A percentile compares a stretch with the other conserved stretches of the same genome.
phyloP scores from a whole-genome alignment of 495 filamentous ascomycete genomes.

The Coniosporium apollinis region DNA sequence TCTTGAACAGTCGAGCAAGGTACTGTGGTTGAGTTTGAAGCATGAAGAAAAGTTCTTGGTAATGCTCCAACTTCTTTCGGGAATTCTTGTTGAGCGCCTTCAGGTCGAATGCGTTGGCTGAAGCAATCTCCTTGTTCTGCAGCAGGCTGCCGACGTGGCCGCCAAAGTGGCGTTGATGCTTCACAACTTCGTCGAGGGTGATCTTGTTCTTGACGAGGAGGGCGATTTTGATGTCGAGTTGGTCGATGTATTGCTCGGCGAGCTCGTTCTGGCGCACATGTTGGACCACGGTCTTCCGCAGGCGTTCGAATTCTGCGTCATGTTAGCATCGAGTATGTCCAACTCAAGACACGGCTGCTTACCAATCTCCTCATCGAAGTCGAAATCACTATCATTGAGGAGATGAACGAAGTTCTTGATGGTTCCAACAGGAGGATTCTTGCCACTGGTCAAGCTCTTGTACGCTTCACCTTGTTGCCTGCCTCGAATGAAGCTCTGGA shows the following conservation, averaged over 20 bases:
- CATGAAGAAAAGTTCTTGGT: slow-evolving; percentile 95
- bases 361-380: slow-evolving; percentile 90
- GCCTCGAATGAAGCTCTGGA: slow-evolving; percentile 87
- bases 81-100: slow-evolving; percentile 96
- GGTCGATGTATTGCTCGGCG: slow-evolving; percentile 93
- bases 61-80: slow-evolving; percentile 82
- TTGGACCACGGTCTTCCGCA: slow-evolving; percentile 88
- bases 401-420: slow-evolving; percentile 97
- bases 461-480: slow-evolving; percentile 95
- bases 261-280: slow-evolving; percentile 94
- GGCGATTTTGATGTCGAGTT: slow-evolving; percentile 97
- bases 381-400: slow-evolving; percentile 93
- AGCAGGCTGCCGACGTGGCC: slow-evolving; percentile 77
- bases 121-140: slow-evolving; percentile 72
- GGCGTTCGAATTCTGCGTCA: slow-evolving; percentile 58
- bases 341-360: slow-evolving; percentile 5
- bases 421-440: slow-evolving; percentile 89
- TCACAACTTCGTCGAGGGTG: slow-evolving; percentile 92
- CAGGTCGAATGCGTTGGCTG: slow-evolving; percentile 83
- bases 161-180: slow-evolving; percentile 91
- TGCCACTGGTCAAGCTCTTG: slow-evolving; percentile 87
- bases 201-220: slow-evolving; percentile 99
- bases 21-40: slow-evolving; percentile 96
- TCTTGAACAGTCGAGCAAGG: slow-evolving; percentile 70
- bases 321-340: slow-evolving; percentile 3